A percentile compares a stretch with the other conserved stretches of the same genome.
phyloP scores from a whole-genome alignment of 768 basidiomycete genomes.

The Dentipellis fragilis region DNA sequence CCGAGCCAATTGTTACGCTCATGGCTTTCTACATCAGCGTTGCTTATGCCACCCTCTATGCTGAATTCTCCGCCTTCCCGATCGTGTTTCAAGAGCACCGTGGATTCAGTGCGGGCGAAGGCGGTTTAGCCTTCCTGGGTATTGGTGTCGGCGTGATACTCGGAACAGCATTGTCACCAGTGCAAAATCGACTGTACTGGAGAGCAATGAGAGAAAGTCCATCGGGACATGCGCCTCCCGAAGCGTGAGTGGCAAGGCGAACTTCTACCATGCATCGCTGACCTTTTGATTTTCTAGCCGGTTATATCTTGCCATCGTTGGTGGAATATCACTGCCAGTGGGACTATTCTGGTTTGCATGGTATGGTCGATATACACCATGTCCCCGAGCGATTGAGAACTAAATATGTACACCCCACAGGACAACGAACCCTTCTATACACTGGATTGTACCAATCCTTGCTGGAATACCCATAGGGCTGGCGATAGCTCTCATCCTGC shows the following conservation, averaged over 20 bases:
- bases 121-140: constrained; percentile 55
- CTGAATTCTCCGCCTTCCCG: constrained; percentile 53
- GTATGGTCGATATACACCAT: constrained; percentile 23
- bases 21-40: constrained; percentile 51
- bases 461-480: constrained; percentile 59
- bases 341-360: constrained; percentile 65
- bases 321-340: constrained; percentile 40
- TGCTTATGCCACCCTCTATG: constrained; percentile 54
- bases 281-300: constrained; percentile 25
- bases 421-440: constrained; percentile 41
- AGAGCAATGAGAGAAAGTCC: constrained; percentile 36
- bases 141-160: constrained; percentile 47
- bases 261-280: too few relatives aligned
- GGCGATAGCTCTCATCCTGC: constrained; percentile 55
- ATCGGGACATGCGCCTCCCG: constrained; percentile 44
- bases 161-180: constrained; percentile 40
- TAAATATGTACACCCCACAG: constrained; percentile 19
- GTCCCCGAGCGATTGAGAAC: not conserved
- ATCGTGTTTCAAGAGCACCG: constrained; percentile 47
- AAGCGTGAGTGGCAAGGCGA: constrained; percentile 32
- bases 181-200: constrained; percentile 46
- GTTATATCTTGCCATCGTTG: constrained; percentile 48
- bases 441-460: constrained; percentile 60
- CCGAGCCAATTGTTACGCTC: constrained; percentile 54
- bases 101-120: constrained; percentile 41